Percentiles rank a stretch among this genome's conserved stretches.
Conservation (phyloP, 805 yeast species). For the Yarrowia yakushimensis region DNA sequence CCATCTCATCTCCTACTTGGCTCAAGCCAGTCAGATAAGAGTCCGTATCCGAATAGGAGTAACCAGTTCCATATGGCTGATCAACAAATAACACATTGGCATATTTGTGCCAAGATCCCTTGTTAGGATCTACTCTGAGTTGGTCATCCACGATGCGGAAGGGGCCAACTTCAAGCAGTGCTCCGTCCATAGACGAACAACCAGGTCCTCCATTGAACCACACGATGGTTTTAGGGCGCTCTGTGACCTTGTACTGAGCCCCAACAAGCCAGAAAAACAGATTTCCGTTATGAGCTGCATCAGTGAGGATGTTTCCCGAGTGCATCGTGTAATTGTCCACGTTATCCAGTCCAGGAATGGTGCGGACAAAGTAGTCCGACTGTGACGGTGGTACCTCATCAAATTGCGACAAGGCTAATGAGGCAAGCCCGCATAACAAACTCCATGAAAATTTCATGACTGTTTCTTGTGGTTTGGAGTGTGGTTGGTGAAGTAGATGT, state of each 20-base stretch:
- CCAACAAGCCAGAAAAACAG: slow-evolving; percentile 77
- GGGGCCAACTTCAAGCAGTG: slow-evolving; percentile 89
- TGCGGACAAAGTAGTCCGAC: slow-evolving; percentile 3
- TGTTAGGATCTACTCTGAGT: slow-evolving; percentile 48
- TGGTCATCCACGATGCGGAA: slow-evolving; percentile 52
- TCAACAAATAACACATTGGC: slow-evolving; percentile 84
- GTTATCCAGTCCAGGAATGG: slow-evolving; percentile 9
- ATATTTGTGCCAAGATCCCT: slow-evolving; percentile 79
- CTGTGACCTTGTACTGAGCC: slow-evolving; percentile 36
- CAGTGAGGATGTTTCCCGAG: slow-evolving; percentile 52
- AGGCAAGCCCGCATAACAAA: neutral
- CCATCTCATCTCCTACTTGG: slow-evolving; percentile 59
- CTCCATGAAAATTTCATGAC: neutral
- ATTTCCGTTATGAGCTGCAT: slow-evolving; percentile 50
- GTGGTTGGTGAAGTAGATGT: neutral
- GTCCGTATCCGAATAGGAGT: slow-evolving; percentile 55
- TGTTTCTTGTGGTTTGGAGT: neutral
- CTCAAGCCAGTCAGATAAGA: slow-evolving; percentile 40
- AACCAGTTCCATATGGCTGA: slow-evolving; percentile 95
- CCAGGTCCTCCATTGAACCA: slow-evolving; percentile 99
- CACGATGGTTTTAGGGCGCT: slow-evolving; percentile 48
- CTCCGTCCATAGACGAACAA: slow-evolving; percentile 97
- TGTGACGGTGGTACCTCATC: slow-evolving; percentile 8
- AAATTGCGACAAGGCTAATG: neutral
- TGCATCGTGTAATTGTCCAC: slow-evolving; percentile 39